A percentile compares a stretch with the other conserved stretches of the same genome.
Conservation (phyloP, 1,284 basidiomycete genomes). For the Puccinia hordei region DNA sequence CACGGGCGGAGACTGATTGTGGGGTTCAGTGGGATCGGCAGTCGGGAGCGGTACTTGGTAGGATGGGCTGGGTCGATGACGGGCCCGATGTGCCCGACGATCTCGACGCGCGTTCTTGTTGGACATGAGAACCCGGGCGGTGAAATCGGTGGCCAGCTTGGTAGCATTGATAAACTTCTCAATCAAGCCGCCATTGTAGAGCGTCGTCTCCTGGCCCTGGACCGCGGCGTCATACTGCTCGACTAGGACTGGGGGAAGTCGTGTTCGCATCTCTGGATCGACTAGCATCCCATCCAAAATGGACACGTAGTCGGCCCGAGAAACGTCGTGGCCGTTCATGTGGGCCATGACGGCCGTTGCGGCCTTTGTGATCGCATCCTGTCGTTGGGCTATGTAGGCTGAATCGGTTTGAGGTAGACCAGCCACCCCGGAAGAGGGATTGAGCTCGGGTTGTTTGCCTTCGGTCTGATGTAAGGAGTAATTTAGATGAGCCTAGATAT, state of each 20-base stretch:
- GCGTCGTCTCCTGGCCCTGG: not conserved
- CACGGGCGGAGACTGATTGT: no score
- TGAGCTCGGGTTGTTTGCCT: not conserved
- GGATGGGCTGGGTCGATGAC: not conserved
- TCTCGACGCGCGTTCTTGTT: conserved; percentile 23
- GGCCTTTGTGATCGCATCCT: conserved; percentile 10
- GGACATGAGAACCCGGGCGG: not conserved
- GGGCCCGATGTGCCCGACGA: not conserved
- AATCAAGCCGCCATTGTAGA: conserved; percentile 21
- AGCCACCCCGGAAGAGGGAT: not conserved
- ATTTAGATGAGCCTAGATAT: not conserved
- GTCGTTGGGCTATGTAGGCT: not conserved
- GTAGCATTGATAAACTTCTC: conserved; percentile 33
- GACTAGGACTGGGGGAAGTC: conserved; percentile 18
- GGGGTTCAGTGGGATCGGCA: not conserved
- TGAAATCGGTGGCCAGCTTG: conserved; percentile 25
- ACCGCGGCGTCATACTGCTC: conserved; percentile 23
- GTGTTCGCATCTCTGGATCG: conserved; percentile 3
- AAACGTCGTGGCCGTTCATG: conserved; percentile 13
- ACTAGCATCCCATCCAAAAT: not conserved
- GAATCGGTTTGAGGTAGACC: not conserved
- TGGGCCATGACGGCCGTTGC: conserved; percentile 30
- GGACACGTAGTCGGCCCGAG: not conserved
- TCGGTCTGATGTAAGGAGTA: not conserved
- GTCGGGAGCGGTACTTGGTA: not conserved